Percentiles rank a stretch among this genome's conserved stretches.
These are phyloP conservation scores for Ganoderma resinaceum DNA, from an alignment of 1,284 basidiomycete genomes.

Conservation along the genomic window DNA sequence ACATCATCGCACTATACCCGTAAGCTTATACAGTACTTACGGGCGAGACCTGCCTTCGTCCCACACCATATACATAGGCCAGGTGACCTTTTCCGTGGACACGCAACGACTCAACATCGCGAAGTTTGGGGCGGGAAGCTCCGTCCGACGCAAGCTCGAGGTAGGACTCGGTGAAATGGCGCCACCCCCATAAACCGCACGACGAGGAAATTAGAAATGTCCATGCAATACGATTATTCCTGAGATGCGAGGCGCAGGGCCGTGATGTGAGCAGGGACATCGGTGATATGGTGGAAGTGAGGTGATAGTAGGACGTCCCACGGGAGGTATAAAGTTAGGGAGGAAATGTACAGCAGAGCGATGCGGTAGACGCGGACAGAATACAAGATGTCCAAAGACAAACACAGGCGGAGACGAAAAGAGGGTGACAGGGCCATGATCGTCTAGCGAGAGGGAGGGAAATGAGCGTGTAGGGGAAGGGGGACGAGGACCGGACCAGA, in stretches of 20 bases:
- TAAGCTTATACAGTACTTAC: too few relatives aligned
- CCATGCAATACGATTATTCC: conserved; percentile 18
- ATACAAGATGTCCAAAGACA: conserved; percentile 8
- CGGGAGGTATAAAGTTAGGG: conserved; percentile 5
- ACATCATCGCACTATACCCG: too few relatives aligned
- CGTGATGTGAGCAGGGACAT: neutral
- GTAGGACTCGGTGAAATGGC: neutral
- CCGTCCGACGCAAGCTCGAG: neutral
- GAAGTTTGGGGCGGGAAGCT: neutral
- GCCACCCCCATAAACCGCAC: neutral
- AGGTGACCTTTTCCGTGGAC: neutral
- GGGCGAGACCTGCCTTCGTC: too few relatives aligned
- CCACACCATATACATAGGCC: too few relatives aligned
- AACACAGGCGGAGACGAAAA: conserved; percentile 7
- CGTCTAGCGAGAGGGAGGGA: neutral
- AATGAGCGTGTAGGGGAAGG: neutral
- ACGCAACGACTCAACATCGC: neutral
- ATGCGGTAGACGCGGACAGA: neutral
- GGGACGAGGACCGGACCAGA: neutral
- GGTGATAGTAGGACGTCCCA: neutral
- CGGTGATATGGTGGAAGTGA: neutral
- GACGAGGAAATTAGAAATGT: conserved; percentile 4
- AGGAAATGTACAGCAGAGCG: conserved; percentile 6
- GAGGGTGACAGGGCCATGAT: conserved; percentile 1
- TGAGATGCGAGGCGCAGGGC: neutral